Percentiles rank a stretch among this genome's conserved stretches.
Evolutionary conservation across 441 rosid genomes (phyloP).

Genomic region (Croton laevigatus): DNA sequence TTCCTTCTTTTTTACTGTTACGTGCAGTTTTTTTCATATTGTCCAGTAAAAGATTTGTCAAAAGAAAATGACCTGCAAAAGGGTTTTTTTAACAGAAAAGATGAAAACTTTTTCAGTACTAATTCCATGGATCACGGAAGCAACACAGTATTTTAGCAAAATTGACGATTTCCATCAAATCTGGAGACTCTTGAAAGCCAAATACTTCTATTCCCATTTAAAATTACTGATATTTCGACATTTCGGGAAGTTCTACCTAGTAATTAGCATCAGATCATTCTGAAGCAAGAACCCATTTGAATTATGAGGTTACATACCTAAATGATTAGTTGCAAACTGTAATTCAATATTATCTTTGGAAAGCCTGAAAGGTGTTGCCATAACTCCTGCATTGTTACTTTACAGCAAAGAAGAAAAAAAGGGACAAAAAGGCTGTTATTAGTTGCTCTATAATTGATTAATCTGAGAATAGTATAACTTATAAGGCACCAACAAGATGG

Average conservation of each 20-base stretch:
- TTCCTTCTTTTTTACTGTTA: conserved; percentile 49
- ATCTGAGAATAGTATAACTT: background rate
- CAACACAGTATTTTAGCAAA: background rate
- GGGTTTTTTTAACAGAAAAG: background rate
- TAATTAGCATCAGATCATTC: background rate
- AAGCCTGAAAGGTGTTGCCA: conserved; percentile 56
- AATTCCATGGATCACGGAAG: background rate
- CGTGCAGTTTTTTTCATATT: conserved; percentile 59
- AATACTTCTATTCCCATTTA: background rate
- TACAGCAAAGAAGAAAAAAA: conserved; percentile 17
- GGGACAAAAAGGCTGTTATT: conserved; percentile 11
- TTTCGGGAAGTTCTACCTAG: background rate
- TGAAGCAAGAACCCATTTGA: conserved; percentile 5
- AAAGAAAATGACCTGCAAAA: conserved; percentile 63
- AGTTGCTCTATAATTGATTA: background rate
- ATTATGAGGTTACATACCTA: conserved; percentile 34
- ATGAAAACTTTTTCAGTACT: background rate
- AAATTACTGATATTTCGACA: background rate
- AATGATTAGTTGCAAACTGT: conserved; percentile 67
- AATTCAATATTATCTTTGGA: conserved; percentile 58
- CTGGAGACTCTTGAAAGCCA: background rate
- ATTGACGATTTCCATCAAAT: too few species aligned
- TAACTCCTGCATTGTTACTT: conserved; percentile 72
- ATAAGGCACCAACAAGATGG: background rate
- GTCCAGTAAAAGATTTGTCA: conserved; percentile 57